phyloP scores from a whole-genome alignment of 805 yeast genomes.

The Candida caryicola region DNA sequence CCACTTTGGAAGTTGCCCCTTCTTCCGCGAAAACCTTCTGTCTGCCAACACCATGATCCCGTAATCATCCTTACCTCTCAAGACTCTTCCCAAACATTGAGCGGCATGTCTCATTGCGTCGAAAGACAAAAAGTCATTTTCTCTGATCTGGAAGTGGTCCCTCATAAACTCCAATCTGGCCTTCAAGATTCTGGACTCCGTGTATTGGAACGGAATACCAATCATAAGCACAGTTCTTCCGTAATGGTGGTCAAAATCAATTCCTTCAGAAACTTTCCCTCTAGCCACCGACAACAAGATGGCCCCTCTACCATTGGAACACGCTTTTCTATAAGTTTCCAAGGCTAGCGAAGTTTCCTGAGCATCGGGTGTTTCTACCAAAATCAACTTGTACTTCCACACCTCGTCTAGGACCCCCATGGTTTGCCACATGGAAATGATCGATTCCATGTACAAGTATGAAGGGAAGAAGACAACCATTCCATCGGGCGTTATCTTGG shows the following conservation, averaged over 20 bases:
- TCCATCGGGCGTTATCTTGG: slow-evolving; percentile 97
- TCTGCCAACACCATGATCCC: slow-evolving; percentile 99
- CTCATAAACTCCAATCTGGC: slow-evolving; percentile 92
- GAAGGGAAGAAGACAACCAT: slow-evolving; percentile 97
- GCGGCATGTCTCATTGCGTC: slow-evolving; percentile 99
- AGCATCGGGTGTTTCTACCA: slow-evolving; percentile 98
- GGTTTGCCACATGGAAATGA: slow-evolving; percentile 97
- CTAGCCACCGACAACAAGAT: slow-evolving; percentile 95
- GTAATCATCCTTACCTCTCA: slow-evolving; percentile 97
- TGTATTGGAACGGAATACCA: slow-evolving; percentile 98
- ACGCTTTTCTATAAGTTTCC: slow-evolving; percentile 94
- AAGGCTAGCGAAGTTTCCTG: slow-evolving; percentile 95
- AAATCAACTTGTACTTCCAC: slow-evolving; percentile 92
- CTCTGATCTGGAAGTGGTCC: slow-evolving; percentile 89
- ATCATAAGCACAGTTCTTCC: slow-evolving; percentile 98
- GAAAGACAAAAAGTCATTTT: slow-evolving; percentile 91
- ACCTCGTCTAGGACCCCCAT: slow-evolving; percentile 98
- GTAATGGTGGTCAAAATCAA: slow-evolving; percentile 97
- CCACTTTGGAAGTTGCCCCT: slow-evolving; percentile 93
- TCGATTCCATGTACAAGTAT: slow-evolving; percentile 95
- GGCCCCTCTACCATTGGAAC: slow-evolving; percentile 97
- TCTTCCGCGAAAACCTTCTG: slow-evolving; percentile 82
- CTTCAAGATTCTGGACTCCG: slow-evolving; percentile 92
- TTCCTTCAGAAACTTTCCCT: slow-evolving; percentile 98
- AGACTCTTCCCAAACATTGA: slow-evolving; percentile 94